A percentile compares a stretch with the other conserved stretches of the same genome.
Evolutionary conservation across 2,329 filamentous ascomycete genomes (phyloP).

Genomic region (Triangularia verruculosa): DNA sequence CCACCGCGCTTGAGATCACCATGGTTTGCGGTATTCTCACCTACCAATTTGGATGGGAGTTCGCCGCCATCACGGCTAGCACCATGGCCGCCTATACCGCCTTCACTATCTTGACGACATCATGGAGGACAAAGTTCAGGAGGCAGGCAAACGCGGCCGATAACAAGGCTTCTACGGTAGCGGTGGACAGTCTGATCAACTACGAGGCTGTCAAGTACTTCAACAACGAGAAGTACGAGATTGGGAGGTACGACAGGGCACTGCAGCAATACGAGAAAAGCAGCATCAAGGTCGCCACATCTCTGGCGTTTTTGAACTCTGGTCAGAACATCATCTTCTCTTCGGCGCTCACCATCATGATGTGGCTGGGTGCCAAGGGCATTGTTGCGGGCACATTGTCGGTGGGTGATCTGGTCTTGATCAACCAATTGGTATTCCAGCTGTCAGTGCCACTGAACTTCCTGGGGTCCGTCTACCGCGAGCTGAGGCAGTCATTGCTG

Average conservation of each 20-base stretch:
- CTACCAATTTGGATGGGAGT: conserved; percentile 89
- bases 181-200: conserved; percentile 95
- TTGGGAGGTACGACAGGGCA: conserved; percentile 83
- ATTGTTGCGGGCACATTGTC: conserved; percentile 79
- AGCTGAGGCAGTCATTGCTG: conserved; percentile 87
- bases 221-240: conserved; percentile 97
- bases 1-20: conserved; percentile 87
- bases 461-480: conserved; percentile 94
- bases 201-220: conserved; percentile 99
- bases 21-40: conserved; percentile 96
- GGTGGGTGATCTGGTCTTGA: conserved; percentile 95
- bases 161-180: conserved; percentile 90
- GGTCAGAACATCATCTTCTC: conserved; percentile 98
- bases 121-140: conserved; percentile 95
- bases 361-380: conserved; percentile 92
- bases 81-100: conserved; percentile 94
- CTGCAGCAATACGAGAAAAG: conserved; percentile 84
- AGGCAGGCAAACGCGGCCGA: conserved; percentile 94
- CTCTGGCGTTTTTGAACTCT: conserved; percentile 85
- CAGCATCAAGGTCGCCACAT: conserved; percentile 95
- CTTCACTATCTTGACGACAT: conserved; percentile 96
- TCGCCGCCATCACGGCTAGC: conserved; percentile 81
- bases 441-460: conserved; percentile 97
- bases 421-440: conserved; percentile 98
- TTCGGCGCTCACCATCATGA: conserved; percentile 89